Percentiles rank a stretch among this genome's conserved stretches.
phyloP scores from a whole-genome alignment of 495 filamentous ascomycete genomes.

The Friedmanniomyces simplex region DNA sequence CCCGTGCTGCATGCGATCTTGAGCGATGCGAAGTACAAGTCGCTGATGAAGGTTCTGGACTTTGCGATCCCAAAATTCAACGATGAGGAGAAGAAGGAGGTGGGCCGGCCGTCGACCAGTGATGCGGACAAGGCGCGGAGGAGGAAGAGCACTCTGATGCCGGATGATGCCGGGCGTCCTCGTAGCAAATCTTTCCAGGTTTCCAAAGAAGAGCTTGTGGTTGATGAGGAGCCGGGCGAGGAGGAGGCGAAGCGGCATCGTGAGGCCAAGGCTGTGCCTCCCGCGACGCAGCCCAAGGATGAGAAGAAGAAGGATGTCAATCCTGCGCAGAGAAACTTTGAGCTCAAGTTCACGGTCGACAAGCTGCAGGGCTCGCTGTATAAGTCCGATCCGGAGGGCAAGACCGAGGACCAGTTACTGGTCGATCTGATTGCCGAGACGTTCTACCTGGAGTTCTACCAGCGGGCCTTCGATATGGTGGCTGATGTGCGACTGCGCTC shows the following conservation, averaged over 20 bases:
- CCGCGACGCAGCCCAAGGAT: slow-evolving; percentile 42
- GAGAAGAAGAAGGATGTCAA: slow-evolving; percentile 48
- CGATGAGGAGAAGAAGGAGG: slow-evolving; percentile 28
- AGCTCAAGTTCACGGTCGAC: slow-evolving; percentile 92
- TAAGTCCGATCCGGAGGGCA: slow-evolving; percentile 69
- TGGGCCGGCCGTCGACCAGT: slow-evolving; percentile 11
- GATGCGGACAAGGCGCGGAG: slow-evolving; percentile 10
- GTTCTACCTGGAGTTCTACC: slow-evolving; percentile 77
- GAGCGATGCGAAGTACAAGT: slow-evolving; percentile 93
- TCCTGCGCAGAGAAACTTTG: slow-evolving; percentile 77
- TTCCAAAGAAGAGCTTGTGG: slow-evolving; percentile 54
- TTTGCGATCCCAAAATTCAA: slow-evolving; percentile 84
- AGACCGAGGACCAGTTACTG: slow-evolving; percentile 66
- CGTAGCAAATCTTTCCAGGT: slow-evolving; percentile 56
- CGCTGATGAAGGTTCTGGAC: slow-evolving; percentile 88
- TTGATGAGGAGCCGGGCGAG: slow-evolving; percentile 62
- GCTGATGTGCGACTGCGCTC: slow-evolving; percentile 80
- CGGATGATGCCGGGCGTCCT: slow-evolving; percentile 32
- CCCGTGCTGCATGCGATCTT: slow-evolving; percentile 84
- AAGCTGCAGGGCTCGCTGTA: slow-evolving; percentile 85
- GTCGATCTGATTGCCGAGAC: slow-evolving; percentile 85
- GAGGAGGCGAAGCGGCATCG: slow-evolving; percentile 46
- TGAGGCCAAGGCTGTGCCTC: slow-evolving; percentile 4
- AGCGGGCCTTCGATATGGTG: slow-evolving; percentile 81
- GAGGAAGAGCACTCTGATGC: slow-evolving; percentile 17